Percentiles rank a stretch among this genome's conserved stretches.
phyloP scores from a whole-genome alignment of 345 rosid genomes.

The Boechera divaricarpa region DNA sequence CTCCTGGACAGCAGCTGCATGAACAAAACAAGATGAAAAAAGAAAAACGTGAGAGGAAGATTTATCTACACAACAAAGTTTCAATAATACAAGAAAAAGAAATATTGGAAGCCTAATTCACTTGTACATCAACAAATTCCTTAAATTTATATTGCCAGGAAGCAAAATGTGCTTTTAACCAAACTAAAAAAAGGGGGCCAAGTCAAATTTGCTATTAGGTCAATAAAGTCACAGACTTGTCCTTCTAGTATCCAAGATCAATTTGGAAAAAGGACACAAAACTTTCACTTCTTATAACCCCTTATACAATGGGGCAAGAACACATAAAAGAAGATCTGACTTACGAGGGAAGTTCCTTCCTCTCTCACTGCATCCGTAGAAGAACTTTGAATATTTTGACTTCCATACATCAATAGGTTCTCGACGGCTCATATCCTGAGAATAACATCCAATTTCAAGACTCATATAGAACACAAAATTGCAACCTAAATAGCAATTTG shows the following conservation, averaged over 20 bases:
- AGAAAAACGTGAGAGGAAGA: background rate
- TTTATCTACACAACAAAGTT: background rate
- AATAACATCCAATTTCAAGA: background rate
- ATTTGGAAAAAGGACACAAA: slow-evolving; percentile 5
- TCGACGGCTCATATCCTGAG: slow-evolving; percentile 61
- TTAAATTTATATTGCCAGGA: background rate
- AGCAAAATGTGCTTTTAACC: slow-evolving; percentile 25
- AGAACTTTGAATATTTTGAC: slow-evolving; percentile 66
- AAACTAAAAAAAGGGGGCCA: slow-evolving; percentile 20
- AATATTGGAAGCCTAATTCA: background rate
- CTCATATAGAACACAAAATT: background rate
- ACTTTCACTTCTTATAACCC: slow-evolving; percentile 11
- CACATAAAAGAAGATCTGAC: slow-evolving; percentile 42
- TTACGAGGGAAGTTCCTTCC: slow-evolving; percentile 70
- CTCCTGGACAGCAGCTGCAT: slow-evolving; percentile 70
- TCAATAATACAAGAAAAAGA: background rate
- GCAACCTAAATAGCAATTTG: background rate
- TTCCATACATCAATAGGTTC: slow-evolving; percentile 87
- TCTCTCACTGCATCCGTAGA: slow-evolving; percentile 84
- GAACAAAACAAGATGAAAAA: slow-evolving; percentile 33
- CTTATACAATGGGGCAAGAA: background rate
- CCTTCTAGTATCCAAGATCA: slow-evolving; percentile 11
- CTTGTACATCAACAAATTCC: slow-evolving; percentile 15
- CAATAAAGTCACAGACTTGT: slow-evolving; percentile 36
- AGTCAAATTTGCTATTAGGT: slow-evolving; percentile 19